These are phyloP conservation scores for Cinnamomum micranthum DNA, from an alignment of 164 flowering plant genomes.

Conservation along the genomic window DNA sequence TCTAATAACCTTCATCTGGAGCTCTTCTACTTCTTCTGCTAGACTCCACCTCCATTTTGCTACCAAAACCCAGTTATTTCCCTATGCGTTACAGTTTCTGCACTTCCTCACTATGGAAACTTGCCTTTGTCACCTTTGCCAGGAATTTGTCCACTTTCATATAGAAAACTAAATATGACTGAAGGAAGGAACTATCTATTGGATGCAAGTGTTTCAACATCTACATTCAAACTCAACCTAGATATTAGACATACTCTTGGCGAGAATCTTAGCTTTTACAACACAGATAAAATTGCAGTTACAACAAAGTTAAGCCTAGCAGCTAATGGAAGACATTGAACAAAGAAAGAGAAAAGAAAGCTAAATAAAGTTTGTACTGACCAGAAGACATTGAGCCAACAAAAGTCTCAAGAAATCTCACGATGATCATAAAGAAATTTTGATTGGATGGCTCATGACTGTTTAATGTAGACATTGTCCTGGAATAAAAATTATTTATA, in stretches of 20 bases:
- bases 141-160: too few relatives aligned
- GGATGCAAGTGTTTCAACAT: too few relatives aligned
- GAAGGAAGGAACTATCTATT: too few relatives aligned
- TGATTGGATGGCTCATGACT: conserved; percentile 60
- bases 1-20: too few relatives aligned
- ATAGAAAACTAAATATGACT: too few relatives aligned
- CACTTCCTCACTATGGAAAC: too few relatives aligned
- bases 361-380: conserved; percentile 14
- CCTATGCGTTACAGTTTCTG: too few relatives aligned
- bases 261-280: background rate
- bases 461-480: conserved; percentile 90
- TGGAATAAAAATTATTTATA: conserved; percentile 20
- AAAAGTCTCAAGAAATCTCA: conserved; percentile 96
- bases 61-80: too few relatives aligned
- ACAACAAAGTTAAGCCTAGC: background rate
- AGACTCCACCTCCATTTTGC: too few relatives aligned
- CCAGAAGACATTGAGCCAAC: conserved; percentile 98
- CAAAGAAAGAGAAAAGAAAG: background rate
- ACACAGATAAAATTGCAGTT: background rate
- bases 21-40: too few relatives aligned
- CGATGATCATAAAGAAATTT: conserved; percentile 64
- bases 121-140: too few relatives aligned
- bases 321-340: background rate
- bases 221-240: too few relatives aligned
- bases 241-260: background rate